Conservation (phyloP, 164 flowering plant species). For the Santalum album region DNA sequence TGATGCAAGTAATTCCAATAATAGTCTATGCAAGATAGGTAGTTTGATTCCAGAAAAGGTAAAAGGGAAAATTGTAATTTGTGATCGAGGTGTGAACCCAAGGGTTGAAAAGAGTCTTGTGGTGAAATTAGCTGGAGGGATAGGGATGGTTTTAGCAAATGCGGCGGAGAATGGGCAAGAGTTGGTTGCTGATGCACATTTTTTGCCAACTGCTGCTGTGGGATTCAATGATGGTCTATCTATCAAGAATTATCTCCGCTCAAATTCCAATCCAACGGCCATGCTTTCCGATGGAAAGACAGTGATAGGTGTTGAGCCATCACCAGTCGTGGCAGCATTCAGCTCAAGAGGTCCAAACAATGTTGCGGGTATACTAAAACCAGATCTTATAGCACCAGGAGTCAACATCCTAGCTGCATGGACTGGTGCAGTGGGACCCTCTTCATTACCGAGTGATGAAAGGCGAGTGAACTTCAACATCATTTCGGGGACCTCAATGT, state of each 20-base stretch:
- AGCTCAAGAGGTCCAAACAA: constrained; percentile 5
- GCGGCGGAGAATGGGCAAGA: constrained; percentile 82
- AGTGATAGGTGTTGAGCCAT: constrained; percentile 14
- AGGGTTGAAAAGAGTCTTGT: constrained; percentile 83
- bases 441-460: not conserved
- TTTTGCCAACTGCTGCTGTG: constrained; percentile 79
- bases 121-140: constrained; percentile 70
- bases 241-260: constrained; percentile 45
- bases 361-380: constrained; percentile 13
- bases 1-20: constrained; percentile 20
- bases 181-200: constrained; percentile 74
- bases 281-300: constrained; percentile 67
- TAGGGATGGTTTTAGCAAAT: constrained; percentile 86
- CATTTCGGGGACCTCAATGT: constrained; percentile 26
- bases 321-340: constrained; percentile 5
- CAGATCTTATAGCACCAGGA: constrained; percentile 24
- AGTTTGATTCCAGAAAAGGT: constrained; percentile 45
- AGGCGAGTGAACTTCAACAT: constrained; percentile 12
- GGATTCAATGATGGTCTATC: constrained; percentile 48
- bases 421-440: constrained; percentile 4
- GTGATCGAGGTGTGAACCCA: constrained; percentile 69
- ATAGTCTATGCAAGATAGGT: constrained; percentile 62
- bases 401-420: constrained; percentile 24
- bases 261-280: constrained; percentile 47
- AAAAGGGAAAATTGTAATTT: constrained; percentile 71